Conservation (phyloP, 1,139 yeast genomes). For the Scheffersomyces titani region DNA sequence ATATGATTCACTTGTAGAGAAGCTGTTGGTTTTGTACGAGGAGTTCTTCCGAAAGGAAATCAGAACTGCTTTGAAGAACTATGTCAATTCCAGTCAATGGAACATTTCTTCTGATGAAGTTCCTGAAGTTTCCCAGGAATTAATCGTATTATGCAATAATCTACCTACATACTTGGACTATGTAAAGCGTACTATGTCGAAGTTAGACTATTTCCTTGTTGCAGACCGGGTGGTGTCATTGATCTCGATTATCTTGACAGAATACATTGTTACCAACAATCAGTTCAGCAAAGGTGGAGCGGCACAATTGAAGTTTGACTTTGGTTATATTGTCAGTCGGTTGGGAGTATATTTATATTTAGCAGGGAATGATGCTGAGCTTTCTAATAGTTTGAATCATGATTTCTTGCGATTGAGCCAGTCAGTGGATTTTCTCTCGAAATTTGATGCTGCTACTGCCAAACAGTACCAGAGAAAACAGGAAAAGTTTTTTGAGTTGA, state of each 20-base stretch:
- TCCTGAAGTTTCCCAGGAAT: conserved; percentile 31
- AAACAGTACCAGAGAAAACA: conserved; percentile 15
- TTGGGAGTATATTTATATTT: conserved; percentile 28
- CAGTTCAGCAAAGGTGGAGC: conserved; percentile 60
- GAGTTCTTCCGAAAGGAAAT: conserved; percentile 53
- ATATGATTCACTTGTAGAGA: conserved; percentile 42
- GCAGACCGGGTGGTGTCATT: conserved; percentile 43
- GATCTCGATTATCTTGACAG: conserved; percentile 52
- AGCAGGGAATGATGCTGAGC: conserved; percentile 9
- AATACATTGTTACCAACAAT: conserved; percentile 63
- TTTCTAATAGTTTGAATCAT: conserved; percentile 28
- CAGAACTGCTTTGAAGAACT: conserved; percentile 50
- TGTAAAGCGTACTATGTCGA: conserved; percentile 31
- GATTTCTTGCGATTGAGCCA: conserved; percentile 32
- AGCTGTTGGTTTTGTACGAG: conserved; percentile 41
- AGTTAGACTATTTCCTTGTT: conserved; percentile 29
- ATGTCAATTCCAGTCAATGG: conserved; percentile 48
- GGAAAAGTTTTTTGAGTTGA: conserved; percentile 18
- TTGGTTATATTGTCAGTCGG: conserved; percentile 43
- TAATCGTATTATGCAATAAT: conserved; percentile 34
- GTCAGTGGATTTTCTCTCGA: conserved; percentile 43
- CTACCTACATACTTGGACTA: conserved; percentile 37
- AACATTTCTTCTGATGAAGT: conserved; percentile 14
- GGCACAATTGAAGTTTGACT: conserved; percentile 56
- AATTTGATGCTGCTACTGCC: conserved; percentile 23